Percentiles rank a stretch among this genome's conserved stretches.
These are phyloP conservation scores for Stenocarpella maydis DNA, from an alignment of 2,329 filamentous ascomycete species.

Conservation along the genomic window DNA sequence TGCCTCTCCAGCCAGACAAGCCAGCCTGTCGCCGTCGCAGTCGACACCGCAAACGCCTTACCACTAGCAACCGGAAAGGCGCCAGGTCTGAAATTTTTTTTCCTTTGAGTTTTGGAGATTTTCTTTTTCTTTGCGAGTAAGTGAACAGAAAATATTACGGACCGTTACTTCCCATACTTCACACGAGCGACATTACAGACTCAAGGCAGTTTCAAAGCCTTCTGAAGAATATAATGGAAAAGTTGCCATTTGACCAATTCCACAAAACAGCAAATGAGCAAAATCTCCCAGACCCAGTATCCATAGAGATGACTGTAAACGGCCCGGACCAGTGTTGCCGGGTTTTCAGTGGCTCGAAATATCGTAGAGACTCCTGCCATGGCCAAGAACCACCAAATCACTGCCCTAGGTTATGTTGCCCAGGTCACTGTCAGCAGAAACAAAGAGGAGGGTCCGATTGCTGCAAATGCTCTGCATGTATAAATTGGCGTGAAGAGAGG, in stretches of 20 bases:
- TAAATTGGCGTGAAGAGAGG: neutral
- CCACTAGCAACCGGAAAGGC: neutral
- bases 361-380: constrained; percentile 2
- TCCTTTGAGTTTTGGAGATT: no score
- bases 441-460: neutral
- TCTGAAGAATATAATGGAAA: neutral
- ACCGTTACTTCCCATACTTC: neutral
- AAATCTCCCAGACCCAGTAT: neutral
- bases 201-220: neutral
- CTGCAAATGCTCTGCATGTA: neutral
- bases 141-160: neutral
- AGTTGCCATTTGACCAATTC: no score
- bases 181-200: neutral
- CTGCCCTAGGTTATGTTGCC: neutral
- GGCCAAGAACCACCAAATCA: neutral
- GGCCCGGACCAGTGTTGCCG: neutral
- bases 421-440: neutral
- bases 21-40: neutral
- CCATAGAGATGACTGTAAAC: neutral
- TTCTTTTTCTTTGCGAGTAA: neutral
- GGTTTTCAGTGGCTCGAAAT: neutral
- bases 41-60: neutral
- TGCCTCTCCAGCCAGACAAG: neutral
- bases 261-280: no score
- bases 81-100: neutral